Percentiles rank a stretch among this genome's conserved stretches.
Evolutionary conservation across 176 grass and related monocot genomes (phyloP).

Genomic region (Oryza officinalis): DNA sequence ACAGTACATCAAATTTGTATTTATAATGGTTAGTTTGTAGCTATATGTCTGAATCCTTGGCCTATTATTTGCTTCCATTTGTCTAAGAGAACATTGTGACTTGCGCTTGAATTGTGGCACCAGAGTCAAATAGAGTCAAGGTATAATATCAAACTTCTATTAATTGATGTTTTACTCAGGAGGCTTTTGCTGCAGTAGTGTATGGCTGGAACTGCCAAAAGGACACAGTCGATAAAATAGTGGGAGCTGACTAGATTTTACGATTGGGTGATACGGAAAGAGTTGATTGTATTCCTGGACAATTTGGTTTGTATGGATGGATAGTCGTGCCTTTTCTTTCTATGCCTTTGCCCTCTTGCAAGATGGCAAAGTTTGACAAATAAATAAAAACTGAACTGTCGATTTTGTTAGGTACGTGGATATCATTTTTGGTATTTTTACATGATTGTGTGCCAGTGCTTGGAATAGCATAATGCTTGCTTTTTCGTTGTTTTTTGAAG

Average conservation of each 20-base stretch:
- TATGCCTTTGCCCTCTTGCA: not conserved
- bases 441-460: not conserved
- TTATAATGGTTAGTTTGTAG: no score
- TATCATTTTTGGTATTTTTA: not conserved
- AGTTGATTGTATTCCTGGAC: not conserved
- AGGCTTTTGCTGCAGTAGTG: not conserved
- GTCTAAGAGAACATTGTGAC: no score
- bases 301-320: not conserved
- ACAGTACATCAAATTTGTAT: no score
- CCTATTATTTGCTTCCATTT: no score
- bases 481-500: no score
- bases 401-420: not conserved
- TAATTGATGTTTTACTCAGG: no score
- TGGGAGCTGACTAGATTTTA: constrained; percentile 44
- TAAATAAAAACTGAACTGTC: not conserved
- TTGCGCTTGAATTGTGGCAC: no score
- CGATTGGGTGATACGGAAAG: constrained; percentile 38
- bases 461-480: not conserved
- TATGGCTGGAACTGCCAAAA: not conserved
- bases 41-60: no score
- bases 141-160: no score
- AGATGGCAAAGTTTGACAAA: not conserved
- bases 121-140: no score
- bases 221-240: not conserved
- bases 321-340: not conserved